Base-by-base conservation (phyloP, 1,139 yeast species). In the Debaryomycetaceae sp. region DNA sequence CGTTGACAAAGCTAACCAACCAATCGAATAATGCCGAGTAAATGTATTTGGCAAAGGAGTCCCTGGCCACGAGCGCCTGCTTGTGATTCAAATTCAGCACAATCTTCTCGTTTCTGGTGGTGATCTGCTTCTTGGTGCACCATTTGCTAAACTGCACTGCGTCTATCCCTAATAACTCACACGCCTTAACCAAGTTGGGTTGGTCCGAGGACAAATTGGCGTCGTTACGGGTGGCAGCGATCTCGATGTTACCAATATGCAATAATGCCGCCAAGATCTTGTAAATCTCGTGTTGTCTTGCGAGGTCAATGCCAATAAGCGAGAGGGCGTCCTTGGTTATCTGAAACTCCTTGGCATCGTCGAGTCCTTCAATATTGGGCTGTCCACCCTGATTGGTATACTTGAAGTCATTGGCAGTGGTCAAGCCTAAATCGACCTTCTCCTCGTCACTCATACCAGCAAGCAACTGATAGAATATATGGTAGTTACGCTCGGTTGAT, bases 21-120 rank as follows among this genome's bases (percentile, higher is more conserved):
- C 98, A 91, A 53, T 91, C 97, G 51, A 91, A 91, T 42, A 93
- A 65, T 5, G 95, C 84, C 4, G 96, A 78, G 59, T 93, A 91
- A 29, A 93, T 82, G 58, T 81, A 91, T 57, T 91, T 93, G 30
- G 98, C 85, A 39, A 93, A 93, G 7, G 98, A 93, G 61, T 91
- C 98, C 49, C 95, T 79, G 5, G 96, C 94, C 24, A 89, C 96
- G 21, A 77, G 48, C 4, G 97, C 95, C 55, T 91, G 96, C 46
- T 78, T 78, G 50, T 79, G 83, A 49, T 75, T 84, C 52, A 91
- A 70, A 51, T 83, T 88, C 28, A 95, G 81, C 32, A 83, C 77
- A 48, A 91, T 89, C 53, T 88, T 88, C 61, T 91, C 97, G 14
- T 88, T 78, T 56, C 97, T 73, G n/a, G 97, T 89, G 14, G 75